phyloP scores from a whole-genome alignment of 345 rosid species.

The Brassica juncea region DNA sequence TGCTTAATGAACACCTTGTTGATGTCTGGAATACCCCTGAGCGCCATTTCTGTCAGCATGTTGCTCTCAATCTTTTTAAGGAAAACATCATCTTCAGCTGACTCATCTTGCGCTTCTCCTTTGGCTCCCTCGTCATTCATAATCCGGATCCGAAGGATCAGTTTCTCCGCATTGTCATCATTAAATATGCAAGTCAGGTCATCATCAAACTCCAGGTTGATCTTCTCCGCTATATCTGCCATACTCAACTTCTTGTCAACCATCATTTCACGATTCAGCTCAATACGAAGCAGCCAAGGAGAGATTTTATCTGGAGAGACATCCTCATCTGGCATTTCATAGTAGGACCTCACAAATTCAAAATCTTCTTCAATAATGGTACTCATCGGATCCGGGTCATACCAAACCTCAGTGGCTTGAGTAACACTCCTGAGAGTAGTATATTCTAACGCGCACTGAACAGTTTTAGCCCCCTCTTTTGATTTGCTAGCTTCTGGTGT shows the following conservation, averaged over 20 bases:
- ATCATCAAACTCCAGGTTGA: slow-evolving; percentile 89
- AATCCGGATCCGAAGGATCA: slow-evolving; percentile 89
- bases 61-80: slow-evolving; percentile 94
- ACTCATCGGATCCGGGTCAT: slow-evolving; percentile 95
- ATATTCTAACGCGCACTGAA: slow-evolving; percentile 95
- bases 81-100: slow-evolving; percentile 98
- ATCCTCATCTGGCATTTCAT: slow-evolving; percentile 99
- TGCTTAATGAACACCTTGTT: slow-evolving; percentile 92
- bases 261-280: slow-evolving; percentile 99
- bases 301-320: slow-evolving; percentile 90
- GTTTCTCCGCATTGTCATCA: slow-evolving; percentile 92
- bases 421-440: slow-evolving; percentile 96
- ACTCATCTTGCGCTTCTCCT: slow-evolving; percentile 83
- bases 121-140: slow-evolving; percentile 96
- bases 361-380: slow-evolving; percentile 88
- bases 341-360: slow-evolving; percentile 92
- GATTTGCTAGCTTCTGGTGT: slow-evolving; percentile 74
- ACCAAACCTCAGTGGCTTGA: slow-evolving; percentile 97
- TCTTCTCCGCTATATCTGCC: slow-evolving; percentile 97
- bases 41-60: slow-evolving; percentile 98
- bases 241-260: slow-evolving; percentile 92
- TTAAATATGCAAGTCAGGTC: slow-evolving; percentile 91
- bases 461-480: slow-evolving; percentile 91
- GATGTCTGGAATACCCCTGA: slow-evolving; percentile 93
- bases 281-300: slow-evolving; percentile 96